phyloP scores from a whole-genome alignment of 805 yeast species.

The Wickerhamomyces bovis region DNA sequence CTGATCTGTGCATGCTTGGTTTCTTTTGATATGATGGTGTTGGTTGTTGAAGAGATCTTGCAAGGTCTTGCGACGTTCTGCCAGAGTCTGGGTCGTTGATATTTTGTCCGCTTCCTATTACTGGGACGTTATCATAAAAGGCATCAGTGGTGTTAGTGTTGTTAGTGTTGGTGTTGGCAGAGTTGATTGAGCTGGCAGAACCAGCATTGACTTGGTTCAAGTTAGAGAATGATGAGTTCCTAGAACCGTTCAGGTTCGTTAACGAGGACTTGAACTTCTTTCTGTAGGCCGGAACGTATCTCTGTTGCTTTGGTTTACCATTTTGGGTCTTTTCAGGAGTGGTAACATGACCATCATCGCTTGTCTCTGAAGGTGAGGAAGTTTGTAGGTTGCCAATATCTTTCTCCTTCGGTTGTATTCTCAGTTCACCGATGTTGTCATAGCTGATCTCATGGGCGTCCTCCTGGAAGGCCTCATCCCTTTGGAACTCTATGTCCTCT shows the following conservation, averaged over 20 bases:
- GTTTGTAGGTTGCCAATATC: not conserved
- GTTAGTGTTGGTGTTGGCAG: conserved; percentile 16
- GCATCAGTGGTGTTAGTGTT: conserved; percentile 19
- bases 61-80: conserved; percentile 15
- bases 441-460: conserved; percentile 31
- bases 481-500: conserved; percentile 29
- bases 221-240: conserved; percentile 19
- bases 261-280: conserved; percentile 26
- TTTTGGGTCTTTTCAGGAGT: conserved; percentile 1
- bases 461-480: conserved; percentile 30
- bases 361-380: conserved; percentile 4
- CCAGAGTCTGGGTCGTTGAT: conserved; percentile 6
- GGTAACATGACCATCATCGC: conserved; percentile 6
- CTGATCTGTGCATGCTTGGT: conserved; percentile 9
- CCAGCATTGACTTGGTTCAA: conserved; percentile 15
- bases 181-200: conserved; percentile 20
- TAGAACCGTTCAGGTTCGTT: conserved; percentile 18
- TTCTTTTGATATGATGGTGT: conserved; percentile 21
- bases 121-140: conserved; percentile 24
- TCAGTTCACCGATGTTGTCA: conserved; percentile 24
- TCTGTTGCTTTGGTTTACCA: conserved; percentile 4
- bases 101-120: conserved; percentile 13
- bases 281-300: conserved; percentile 34
- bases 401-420: conserved; percentile 8
- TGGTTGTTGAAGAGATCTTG: conserved; percentile 22